phyloP scores from a whole-genome alignment of 139 green algal genomes.

The Micractinium sp. region DNA sequence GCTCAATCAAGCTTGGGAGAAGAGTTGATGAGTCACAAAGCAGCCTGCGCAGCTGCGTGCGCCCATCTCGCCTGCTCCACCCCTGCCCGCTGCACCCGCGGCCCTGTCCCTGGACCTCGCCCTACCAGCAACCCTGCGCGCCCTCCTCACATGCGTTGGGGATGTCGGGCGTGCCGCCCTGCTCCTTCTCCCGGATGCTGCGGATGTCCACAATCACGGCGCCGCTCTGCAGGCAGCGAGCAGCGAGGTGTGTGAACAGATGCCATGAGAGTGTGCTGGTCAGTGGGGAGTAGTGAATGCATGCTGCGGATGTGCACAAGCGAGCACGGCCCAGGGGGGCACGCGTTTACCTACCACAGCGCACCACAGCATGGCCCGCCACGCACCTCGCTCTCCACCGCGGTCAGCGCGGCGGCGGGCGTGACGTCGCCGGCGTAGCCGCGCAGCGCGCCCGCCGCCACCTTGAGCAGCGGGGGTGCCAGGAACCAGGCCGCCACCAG shows the following conservation, averaged over 20 bases:
- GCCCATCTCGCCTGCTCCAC: neutral
- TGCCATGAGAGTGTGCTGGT: neutral
- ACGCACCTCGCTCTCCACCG: constrained; percentile 51
- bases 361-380: neutral
- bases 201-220: constrained; percentile 86
- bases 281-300: too few relatives aligned
- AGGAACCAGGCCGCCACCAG: constrained; percentile 50
- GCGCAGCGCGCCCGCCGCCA: constrained; percentile 49
- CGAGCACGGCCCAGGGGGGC: too few relatives aligned
- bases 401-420: constrained; percentile 72
- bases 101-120: too few relatives aligned
- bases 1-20: constrained; percentile 54
- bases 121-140: too few relatives aligned
- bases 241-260: neutral
- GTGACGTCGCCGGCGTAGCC: constrained; percentile 68
- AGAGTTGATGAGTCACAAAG: neutral
- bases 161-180: constrained; percentile 79
- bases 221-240: neutral
- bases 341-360: too few relatives aligned
- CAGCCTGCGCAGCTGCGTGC: neutral
- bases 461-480: constrained; percentile 58
- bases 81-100: too few relatives aligned
- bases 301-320: too few relatives aligned
- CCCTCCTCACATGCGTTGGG: constrained; percentile 45
- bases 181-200: constrained; percentile 77